Base-by-base conservation (phyloP, 768 basidiomycete species). In the Coprinopsis sp. region DNA sequence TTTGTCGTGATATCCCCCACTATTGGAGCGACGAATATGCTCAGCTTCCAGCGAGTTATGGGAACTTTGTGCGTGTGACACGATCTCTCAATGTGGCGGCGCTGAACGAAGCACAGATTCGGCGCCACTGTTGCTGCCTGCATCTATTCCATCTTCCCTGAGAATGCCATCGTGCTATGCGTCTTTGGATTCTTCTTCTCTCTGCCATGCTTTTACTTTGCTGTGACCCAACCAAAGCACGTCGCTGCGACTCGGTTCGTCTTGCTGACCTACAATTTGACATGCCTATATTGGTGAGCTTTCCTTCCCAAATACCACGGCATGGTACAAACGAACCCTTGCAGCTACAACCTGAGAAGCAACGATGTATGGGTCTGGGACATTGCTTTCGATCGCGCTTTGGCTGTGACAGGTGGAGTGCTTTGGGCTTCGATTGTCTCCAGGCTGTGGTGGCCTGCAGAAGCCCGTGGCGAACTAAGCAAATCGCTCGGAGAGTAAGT, bases 361-460 rank as follows among this genome's bases (percentile, higher is more conserved):
- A 66, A 70, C 51, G 70, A 79, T 43, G 36, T 82, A 2, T 77
- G 81, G 2, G 84, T 89, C 0, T 53, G 80, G 27, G 65, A 77
- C 24, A 79, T 96, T 42, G 95, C 92, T 0, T 70, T 77, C 25
- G 80, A 84, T 56, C 84, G 96, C 37, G 84, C 84, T 1, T 54
- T 85, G 3, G 78, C 94, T 25, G 95, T 99, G 16, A 86, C 76
- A 1, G 76, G 77, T 6, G 96, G 95, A 6, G 90, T 93, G 2
- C 59, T 94, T 1, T 98, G 90, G 88, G 93, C 93, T 0, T 78
- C 84, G 3, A 66, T 97, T 39, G 82, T 96, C 18, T 92, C 90
- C 4, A 72, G 91, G 37, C 85, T 86, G 52, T 92, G 93, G 88
- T 98, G 94, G 95, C 96, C 96, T 1, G 79, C 88, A 7, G 94